These are phyloP conservation scores for Globisporangium okanoganense DNA, from an alignment of 352 stramenopile species.

Conservation along the genomic window DNA sequence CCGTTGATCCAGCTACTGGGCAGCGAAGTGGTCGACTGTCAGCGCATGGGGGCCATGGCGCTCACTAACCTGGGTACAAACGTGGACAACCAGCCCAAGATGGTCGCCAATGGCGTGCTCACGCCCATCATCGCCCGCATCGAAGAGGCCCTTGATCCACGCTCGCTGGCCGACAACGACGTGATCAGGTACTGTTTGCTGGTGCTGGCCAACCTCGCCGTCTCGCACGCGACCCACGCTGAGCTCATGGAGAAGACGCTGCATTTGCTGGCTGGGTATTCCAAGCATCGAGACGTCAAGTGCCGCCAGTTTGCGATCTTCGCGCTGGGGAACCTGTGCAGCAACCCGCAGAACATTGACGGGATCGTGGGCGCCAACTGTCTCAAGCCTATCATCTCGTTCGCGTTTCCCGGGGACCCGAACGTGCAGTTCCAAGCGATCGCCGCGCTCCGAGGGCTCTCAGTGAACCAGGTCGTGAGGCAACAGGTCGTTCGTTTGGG, in stretches of 20 bases:
- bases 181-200: constrained; percentile 94
- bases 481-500: constrained; percentile 90
- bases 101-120: constrained; percentile 87
- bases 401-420: constrained; percentile 89
- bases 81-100: constrained; percentile 91
- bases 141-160: constrained; percentile 89
- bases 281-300: constrained; percentile 94
- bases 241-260: constrained; percentile 77
- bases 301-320: constrained; percentile 96
- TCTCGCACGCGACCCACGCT: constrained; percentile 79
- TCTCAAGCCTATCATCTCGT: constrained; percentile 93
- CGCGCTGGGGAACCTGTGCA: constrained; percentile 93
- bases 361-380: constrained; percentile 84
- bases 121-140: constrained; percentile 87
- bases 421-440: constrained; percentile 98
- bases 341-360: constrained; percentile 90
- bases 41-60: constrained; percentile 95
- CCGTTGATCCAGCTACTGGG: constrained; percentile 87
- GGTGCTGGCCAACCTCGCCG: constrained; percentile 92
- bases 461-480: constrained; percentile 87
- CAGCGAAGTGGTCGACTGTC: constrained; percentile 89
- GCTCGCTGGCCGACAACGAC: constrained; percentile 91
- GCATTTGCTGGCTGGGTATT: constrained; percentile 90
- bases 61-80: constrained; percentile 95
- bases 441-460: constrained; percentile 89